phyloP scores from a whole-genome alignment of 2,329 filamentous ascomycete genomes.

The Pseudogymnoascus sp. region DNA sequence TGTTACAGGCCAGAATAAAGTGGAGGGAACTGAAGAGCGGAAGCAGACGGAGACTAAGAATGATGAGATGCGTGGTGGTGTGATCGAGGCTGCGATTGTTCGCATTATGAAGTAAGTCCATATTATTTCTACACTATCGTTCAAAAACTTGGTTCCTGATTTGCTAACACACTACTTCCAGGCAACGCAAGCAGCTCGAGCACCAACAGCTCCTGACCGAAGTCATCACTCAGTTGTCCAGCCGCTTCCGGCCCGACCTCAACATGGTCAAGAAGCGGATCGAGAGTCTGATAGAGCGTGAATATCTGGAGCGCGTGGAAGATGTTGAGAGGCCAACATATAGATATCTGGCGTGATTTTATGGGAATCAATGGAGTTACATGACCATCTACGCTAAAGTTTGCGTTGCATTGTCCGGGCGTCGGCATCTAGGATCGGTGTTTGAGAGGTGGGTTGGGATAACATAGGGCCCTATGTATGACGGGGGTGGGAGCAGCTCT shows the following conservation, averaged over 20 bases:
- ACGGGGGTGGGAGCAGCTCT: background rate
- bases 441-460: background rate
- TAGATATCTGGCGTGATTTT: slow-evolving; percentile 57
- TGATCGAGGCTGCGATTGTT: slow-evolving; percentile 69
- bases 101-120: slow-evolving; percentile 73
- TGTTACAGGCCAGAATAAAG: slow-evolving; percentile 69
- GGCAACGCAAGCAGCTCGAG: slow-evolving; percentile 63
- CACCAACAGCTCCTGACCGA: slow-evolving; percentile 65
- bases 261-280: slow-evolving; percentile 74
- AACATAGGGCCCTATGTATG: background rate
- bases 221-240: slow-evolving; percentile 59
- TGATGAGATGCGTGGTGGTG: slow-evolving; percentile 60
- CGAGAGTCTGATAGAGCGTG: slow-evolving; percentile 66
- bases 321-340: slow-evolving; percentile 55
- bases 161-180: slow-evolving; percentile 36
- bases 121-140: background rate
- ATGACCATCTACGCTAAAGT: background rate
- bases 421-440: slow-evolving; percentile 1
- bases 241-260: slow-evolving; percentile 68
- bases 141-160: background rate
- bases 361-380: background rate
- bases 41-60: slow-evolving; percentile 70
- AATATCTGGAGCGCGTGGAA: slow-evolving; percentile 73
- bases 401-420: background rate
- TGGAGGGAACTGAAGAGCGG: slow-evolving; percentile 64